Percentiles rank a stretch among this genome's conserved stretches.
Evolutionary conservation across 2,329 filamentous ascomycete species (phyloP).

Genomic region (Fusarium nanum): DNA sequence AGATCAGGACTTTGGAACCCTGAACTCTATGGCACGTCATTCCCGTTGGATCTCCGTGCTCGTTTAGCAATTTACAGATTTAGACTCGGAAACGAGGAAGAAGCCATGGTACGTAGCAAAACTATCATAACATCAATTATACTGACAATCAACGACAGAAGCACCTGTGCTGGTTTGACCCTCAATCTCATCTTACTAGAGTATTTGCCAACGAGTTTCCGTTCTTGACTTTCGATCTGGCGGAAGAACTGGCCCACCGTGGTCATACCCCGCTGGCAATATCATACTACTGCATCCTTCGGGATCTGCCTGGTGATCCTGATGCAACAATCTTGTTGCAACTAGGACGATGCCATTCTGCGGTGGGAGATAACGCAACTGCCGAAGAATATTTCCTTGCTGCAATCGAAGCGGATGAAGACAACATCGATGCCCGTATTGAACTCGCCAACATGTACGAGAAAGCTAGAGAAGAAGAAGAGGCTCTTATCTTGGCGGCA

Average conservation of each 20-base stretch:
- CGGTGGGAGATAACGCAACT: slow-evolving; percentile 70
- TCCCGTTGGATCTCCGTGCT: slow-evolving; percentile 85
- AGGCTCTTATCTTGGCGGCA: slow-evolving; percentile 80
- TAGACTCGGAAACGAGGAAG: slow-evolving; percentile 72
- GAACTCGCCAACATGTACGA: slow-evolving; percentile 89
- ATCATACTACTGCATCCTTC: slow-evolving; percentile 67
- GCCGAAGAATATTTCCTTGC: slow-evolving; percentile 83
- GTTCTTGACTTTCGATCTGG: slow-evolving; percentile 81
- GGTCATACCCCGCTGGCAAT: slow-evolving; percentile 57
- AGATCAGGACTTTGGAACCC: slow-evolving; percentile 62
- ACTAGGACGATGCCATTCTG: slow-evolving; percentile 76
- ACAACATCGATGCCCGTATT: slow-evolving; percentile 80
- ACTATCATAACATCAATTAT: slow-evolving; percentile 3
- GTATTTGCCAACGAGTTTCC: slow-evolving; percentile 72
- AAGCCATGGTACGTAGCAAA: slow-evolving; percentile 74
- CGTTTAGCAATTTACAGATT: slow-evolving; percentile 89
- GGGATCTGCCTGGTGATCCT: slow-evolving; percentile 59
- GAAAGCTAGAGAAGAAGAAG: slow-evolving; percentile 75
- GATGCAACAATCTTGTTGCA: slow-evolving; percentile 66
- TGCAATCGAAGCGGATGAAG: slow-evolving; percentile 76
- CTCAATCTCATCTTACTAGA: slow-evolving; percentile 62
- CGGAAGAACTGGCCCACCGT: slow-evolving; percentile 56
- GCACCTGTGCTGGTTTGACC: slow-evolving; percentile 78
- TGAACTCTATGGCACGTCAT: slow-evolving; percentile 74
- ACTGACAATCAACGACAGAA: slow-evolving; percentile 54